A percentile compares a stretch with the other conserved stretches of the same genome.
These are phyloP conservation scores for Gnaphalium uliginosum DNA, from an alignment of 129 eudicot genomes.

Conservation along the genomic window DNA sequence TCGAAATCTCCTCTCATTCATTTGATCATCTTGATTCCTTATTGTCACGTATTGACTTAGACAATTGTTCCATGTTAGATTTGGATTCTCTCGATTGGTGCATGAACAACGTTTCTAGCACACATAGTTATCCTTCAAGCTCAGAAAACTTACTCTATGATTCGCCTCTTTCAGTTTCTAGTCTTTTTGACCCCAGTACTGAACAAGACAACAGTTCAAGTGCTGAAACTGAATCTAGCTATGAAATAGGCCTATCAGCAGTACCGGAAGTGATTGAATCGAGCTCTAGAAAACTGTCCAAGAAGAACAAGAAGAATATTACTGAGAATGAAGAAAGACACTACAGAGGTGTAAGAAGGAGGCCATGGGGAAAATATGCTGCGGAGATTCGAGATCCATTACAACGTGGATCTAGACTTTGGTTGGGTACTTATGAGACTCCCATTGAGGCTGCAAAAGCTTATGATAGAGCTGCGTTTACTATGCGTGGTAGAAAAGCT, in stretches of 20 bases:
- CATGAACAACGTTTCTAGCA: background rate
- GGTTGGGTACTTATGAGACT: slow-evolving; percentile 76
- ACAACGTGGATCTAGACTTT: slow-evolving; percentile 62
- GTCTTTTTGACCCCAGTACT: background rate
- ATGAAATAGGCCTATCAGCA: background rate
- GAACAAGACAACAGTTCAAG: background rate
- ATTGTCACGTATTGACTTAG: slow-evolving; percentile 10
- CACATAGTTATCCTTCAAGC: slow-evolving; percentile 31
- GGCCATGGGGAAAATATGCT: slow-evolving; percentile 88
- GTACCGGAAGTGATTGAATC: background rate
- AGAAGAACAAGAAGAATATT: slow-evolving; percentile 14
- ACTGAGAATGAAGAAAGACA: slow-evolving; percentile 32
- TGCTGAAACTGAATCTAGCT: background rate
- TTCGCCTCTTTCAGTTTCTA: slow-evolving; percentile 26
- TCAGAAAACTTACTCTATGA: slow-evolving; percentile 17
- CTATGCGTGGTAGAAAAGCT: slow-evolving; percentile 73
- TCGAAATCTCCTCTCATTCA: slow-evolving; percentile 2
- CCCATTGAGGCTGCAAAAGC: slow-evolving; percentile 75
- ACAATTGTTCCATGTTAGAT: slow-evolving; percentile 22
- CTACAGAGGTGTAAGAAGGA: slow-evolving; percentile 66
- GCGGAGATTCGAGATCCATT: slow-evolving; percentile 80
- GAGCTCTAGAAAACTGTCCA: slow-evolving; percentile 36
- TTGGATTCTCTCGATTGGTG: background rate
- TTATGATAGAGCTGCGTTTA: slow-evolving; percentile 68
- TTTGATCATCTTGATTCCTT: slow-evolving; percentile 3